phyloP scores from a whole-genome alignment of 257 asterid species.

The Haberlea rhodopensis region DNA sequence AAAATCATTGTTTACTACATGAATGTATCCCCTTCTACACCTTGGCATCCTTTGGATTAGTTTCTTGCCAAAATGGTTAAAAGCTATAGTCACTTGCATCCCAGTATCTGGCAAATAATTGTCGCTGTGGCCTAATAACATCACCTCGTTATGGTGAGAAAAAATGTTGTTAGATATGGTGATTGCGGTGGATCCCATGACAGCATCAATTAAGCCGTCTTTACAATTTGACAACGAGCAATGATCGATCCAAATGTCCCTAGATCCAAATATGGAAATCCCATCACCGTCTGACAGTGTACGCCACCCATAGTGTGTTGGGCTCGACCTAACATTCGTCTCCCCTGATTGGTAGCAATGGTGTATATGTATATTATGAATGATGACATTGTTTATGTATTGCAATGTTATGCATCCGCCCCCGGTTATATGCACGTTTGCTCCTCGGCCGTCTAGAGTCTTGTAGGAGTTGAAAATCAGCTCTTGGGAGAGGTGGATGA shows the following conservation, averaged over 20 bases:
- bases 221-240: constrained; percentile 64
- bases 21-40: constrained; percentile 73
- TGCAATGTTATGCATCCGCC: constrained; percentile 75
- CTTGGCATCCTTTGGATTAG: constrained; percentile 78
- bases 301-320: constrained; percentile 65
- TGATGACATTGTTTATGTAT: constrained; percentile 52
- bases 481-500: constrained; percentile 56
- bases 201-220: constrained; percentile 65
- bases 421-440: constrained; percentile 54
- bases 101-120: constrained; percentile 68
- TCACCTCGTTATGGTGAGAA: constrained; percentile 70
- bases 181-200: constrained; percentile 75
- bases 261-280: constrained; percentile 56
- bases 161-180: constrained; percentile 64
- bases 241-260: constrained; percentile 74
- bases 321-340: constrained; percentile 61
- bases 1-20: constrained; percentile 72
- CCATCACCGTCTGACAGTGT: constrained; percentile 69
- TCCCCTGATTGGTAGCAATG: constrained; percentile 61
- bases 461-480: constrained; percentile 71
- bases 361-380: constrained; percentile 66
- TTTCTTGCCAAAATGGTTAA: constrained; percentile 59
- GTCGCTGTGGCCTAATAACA: constrained; percentile 71
- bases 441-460: constrained; percentile 70
- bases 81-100: constrained; percentile 80